A percentile compares a stretch with the other conserved stretches of the same genome.
phyloP scores from a whole-genome alignment of 495 filamentous ascomycete genomes.

The Lasiosphaeriaceae sp. region DNA sequence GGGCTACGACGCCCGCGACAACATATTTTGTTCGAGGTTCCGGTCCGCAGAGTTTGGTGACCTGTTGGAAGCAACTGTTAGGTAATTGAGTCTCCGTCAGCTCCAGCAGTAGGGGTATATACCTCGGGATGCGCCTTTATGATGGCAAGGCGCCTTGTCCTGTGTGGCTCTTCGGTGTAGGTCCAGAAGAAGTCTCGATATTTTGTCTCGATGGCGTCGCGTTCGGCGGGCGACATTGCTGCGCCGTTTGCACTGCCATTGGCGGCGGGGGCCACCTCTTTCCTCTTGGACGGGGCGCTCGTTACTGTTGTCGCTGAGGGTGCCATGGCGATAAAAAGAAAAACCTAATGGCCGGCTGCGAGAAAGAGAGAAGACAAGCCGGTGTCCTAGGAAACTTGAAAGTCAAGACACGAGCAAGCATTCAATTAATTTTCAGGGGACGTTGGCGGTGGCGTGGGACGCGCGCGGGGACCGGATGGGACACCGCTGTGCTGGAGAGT shows the following conservation, averaged over 20 bases:
- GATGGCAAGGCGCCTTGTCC: slow-evolving; percentile 83
- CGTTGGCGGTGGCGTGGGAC: neutral
- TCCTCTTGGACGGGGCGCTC: slow-evolving; percentile 1
- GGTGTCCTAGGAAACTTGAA: neutral
- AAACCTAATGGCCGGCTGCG: neutral
- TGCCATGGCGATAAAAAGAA: neutral
- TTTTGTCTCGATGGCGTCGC: slow-evolving; percentile 36
- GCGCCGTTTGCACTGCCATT: slow-evolving; percentile 19
- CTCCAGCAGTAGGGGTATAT: slow-evolving; percentile 5
- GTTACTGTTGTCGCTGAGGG: neutral
- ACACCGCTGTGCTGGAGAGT: too few relatives aligned
- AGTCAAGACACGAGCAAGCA: neutral
- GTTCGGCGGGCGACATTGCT: slow-evolving; percentile 5
- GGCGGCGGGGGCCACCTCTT: neutral
- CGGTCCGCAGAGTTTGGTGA: slow-evolving; percentile 95
- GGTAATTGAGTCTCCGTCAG: neutral
- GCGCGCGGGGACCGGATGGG: too few relatives aligned
- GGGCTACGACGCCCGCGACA: slow-evolving; percentile 75
- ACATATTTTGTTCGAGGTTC: slow-evolving; percentile 95
- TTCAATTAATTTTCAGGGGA: neutral
- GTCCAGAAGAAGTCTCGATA: slow-evolving; percentile 75
- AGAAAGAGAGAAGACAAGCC: neutral
- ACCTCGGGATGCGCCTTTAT: slow-evolving; percentile 99
- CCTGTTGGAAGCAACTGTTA: slow-evolving; percentile 45
- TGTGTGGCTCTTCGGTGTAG: slow-evolving; percentile 96